Evolutionary conservation across 139 green algal genomes (phyloP).

Genomic region (Chlorella vulgaris): DNA sequence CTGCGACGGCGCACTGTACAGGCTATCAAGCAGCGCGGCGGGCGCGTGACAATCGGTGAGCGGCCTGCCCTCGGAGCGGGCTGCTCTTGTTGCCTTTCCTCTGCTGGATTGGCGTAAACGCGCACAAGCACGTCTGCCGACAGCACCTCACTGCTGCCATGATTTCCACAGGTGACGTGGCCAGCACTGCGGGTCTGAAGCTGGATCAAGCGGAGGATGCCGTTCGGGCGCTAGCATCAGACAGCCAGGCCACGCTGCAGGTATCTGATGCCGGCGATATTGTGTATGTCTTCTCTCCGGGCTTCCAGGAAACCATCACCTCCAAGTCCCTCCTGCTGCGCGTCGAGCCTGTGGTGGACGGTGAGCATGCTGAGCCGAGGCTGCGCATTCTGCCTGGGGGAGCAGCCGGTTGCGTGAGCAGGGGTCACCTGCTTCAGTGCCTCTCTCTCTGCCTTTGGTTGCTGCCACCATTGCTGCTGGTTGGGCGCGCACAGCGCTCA

Average conservation of each 20-base stretch:
- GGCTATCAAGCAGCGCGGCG: constrained; percentile 20
- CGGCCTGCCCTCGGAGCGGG: background rate
- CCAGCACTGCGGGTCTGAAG: constrained; percentile 24
- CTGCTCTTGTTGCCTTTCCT: background rate
- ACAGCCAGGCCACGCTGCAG: constrained; percentile 41
- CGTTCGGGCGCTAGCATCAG: constrained; percentile 35
- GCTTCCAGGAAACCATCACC: constrained; percentile 68
- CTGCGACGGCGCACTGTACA: constrained; percentile 11
- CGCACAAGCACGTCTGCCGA: no score
- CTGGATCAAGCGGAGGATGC: constrained; percentile 38
- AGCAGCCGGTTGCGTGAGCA: no score
- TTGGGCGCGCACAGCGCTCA: no score
- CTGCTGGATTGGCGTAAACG: no score
- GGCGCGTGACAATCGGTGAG: constrained; percentile 4
- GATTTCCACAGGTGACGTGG: constrained; percentile 41
- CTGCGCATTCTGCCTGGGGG: background rate
- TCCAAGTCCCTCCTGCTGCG: constrained; percentile 67
- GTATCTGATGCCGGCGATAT: constrained; percentile 89
- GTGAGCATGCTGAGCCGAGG: background rate
- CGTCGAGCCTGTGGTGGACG: constrained; percentile 60
- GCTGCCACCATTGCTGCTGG: no score
- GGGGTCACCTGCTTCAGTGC: background rate
- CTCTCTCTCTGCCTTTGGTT: background rate
- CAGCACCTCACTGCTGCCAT: no score
- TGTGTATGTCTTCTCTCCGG: constrained; percentile 79